Conservation (phyloP, 1,139 yeast species). For the Zhuliangozyma parablackwelliae region DNA sequence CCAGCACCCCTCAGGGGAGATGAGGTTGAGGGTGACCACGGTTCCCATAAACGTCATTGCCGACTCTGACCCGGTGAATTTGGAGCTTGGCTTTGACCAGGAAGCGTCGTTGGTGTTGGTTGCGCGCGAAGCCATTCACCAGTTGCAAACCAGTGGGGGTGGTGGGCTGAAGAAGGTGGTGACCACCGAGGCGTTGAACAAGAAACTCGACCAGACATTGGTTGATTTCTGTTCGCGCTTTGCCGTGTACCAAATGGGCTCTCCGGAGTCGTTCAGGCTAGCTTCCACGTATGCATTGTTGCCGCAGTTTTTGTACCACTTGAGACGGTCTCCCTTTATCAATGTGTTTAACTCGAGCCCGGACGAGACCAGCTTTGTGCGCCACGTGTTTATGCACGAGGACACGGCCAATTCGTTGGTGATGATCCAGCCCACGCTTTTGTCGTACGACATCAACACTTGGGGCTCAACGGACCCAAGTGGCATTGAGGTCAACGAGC, state of each 20-base stretch:
- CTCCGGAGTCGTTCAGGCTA: constrained; percentile 69
- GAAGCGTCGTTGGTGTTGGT: constrained; percentile 65
- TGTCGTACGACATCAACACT: constrained; percentile 58
- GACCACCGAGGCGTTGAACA: constrained; percentile 45
- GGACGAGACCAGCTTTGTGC: constrained; percentile 68
- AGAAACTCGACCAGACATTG: constrained; percentile 83
- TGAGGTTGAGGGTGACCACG: constrained; percentile 48
- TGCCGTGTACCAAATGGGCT: constrained; percentile 82
- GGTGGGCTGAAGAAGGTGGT: constrained; percentile 4
- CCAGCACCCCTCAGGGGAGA: constrained; percentile 52
- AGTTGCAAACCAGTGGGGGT: constrained; percentile 26
- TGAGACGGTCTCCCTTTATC: constrained; percentile 65
- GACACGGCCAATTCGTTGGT: constrained; percentile 62
- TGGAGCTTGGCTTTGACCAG: constrained; percentile 55
- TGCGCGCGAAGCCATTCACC: constrained; percentile 50
- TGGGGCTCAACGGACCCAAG: constrained; percentile 37
- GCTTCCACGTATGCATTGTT: constrained; percentile 72
- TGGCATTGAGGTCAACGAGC: constrained; percentile 33
- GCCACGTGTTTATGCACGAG: constrained; percentile 65
- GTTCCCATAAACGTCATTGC: constrained; percentile 38
- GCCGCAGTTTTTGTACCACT: constrained; percentile 72
- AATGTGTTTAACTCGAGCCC: constrained; percentile 76
- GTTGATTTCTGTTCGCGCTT: constrained; percentile 82
- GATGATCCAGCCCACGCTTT: constrained; percentile 74
- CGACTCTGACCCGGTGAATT: constrained; percentile 37